Percentiles rank a stretch among this genome's conserved stretches.
These are phyloP conservation scores for Solanum medicagineum DNA, from an alignment of 257 asterid genomes.

Conservation along the genomic window DNA sequence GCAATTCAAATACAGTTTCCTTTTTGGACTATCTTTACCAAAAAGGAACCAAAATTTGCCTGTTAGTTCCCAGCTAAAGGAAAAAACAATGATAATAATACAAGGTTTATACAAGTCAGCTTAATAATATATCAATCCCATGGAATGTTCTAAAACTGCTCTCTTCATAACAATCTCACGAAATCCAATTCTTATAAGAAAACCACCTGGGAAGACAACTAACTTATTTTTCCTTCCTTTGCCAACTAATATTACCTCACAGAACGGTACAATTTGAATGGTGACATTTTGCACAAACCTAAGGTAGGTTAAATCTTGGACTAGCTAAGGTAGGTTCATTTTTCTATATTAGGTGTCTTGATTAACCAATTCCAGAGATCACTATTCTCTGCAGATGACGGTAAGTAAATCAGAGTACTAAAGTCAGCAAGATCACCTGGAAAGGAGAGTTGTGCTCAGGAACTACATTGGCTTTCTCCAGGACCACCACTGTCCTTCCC, in stretches of 20 bases:
- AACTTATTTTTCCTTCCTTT: not conserved
- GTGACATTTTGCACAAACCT: not conserved
- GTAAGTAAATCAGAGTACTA: not conserved
- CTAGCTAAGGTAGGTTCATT: not conserved
- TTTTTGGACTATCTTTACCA: not conserved
- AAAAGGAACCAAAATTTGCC: not conserved
- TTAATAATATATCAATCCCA: not conserved
- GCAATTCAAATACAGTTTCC: not conserved
- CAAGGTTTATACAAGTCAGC: not conserved
- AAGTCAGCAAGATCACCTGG: slow-evolving; percentile 53
- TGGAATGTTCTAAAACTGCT: not conserved
- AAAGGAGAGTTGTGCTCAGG: slow-evolving; percentile 88
- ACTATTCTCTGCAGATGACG: not conserved
- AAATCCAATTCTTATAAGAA: not conserved
- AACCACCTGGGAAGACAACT: not conserved
- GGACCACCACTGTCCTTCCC: slow-evolving; percentile 91
- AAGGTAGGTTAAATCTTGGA: not conserved
- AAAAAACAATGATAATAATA: not conserved
- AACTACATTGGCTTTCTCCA: slow-evolving; percentile 79
- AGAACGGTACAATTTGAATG: not conserved
- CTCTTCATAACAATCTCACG: not conserved
- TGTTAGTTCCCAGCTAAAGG: not conserved
- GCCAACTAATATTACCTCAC: not conserved
- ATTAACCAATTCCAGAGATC: not conserved
- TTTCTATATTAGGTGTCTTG: not conserved